These are phyloP conservation scores for Fusarium denticulatum DNA, from an alignment of 2,329 filamentous ascomycete genomes.

Conservation along the genomic window DNA sequence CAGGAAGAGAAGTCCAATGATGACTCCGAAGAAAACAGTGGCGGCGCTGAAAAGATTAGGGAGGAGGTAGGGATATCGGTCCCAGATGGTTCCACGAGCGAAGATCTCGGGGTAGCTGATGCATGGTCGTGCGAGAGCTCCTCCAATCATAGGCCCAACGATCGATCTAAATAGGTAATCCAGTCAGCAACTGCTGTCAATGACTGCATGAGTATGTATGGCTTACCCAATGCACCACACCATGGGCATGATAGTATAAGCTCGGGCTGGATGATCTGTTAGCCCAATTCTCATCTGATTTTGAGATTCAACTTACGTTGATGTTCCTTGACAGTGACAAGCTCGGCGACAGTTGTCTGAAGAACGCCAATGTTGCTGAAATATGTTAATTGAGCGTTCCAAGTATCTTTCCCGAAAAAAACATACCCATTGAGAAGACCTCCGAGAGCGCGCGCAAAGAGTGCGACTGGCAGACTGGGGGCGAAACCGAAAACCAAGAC, in stretches of 20 bases:
- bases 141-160: constrained; percentile 89
- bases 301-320: constrained; percentile 70
- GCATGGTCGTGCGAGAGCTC: constrained; percentile 87
- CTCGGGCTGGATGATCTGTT: constrained; percentile 70
- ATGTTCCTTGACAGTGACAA: constrained; percentile 92
- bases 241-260: constrained; percentile 97
- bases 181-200: constrained; percentile 37
- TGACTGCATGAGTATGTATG: not conserved
- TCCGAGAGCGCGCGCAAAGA: constrained; percentile 88
- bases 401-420: not conserved
- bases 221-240: constrained; percentile 93
- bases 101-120: constrained; percentile 83
- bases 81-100: constrained; percentile 78
- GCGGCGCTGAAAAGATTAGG: constrained; percentile 89
- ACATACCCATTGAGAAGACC: constrained; percentile 90
- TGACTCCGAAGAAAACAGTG: constrained; percentile 79
- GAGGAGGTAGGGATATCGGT: constrained; percentile 86
- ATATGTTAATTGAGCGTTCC: constrained; percentile 17
- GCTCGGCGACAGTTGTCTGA: constrained; percentile 93
- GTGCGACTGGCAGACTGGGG: constrained; percentile 80
- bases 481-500: constrained; percentile 94
- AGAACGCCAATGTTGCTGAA: constrained; percentile 90
- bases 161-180: constrained; percentile 72
- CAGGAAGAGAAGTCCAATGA: constrained; percentile 84
- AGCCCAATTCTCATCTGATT: constrained; percentile 17